Evolutionary conservation across 2,329 filamentous ascomycete species (phyloP).

Genomic region (Ophiostoma novo-ulmi): DNA sequence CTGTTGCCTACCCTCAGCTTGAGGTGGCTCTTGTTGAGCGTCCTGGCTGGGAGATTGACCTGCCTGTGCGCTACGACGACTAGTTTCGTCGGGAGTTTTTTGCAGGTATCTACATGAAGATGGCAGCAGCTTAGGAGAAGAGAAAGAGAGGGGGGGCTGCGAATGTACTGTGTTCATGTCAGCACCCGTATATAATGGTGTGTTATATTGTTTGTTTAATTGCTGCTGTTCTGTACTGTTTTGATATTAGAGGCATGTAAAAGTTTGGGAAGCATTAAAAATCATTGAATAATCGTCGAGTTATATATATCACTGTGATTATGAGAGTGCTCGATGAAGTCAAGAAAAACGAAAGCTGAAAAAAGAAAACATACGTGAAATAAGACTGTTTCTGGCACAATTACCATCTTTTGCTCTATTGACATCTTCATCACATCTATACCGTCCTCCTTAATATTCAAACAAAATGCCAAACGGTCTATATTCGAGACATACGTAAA

Average conservation of each 20-base stretch:
- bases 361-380: background rate
- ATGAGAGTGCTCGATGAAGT: background rate
- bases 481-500: background rate
- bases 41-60: constrained; percentile 74
- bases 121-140: no score
- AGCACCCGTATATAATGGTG: background rate
- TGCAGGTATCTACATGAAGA: no score
- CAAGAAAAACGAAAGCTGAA: background rate
- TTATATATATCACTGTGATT: background rate
- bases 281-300: background rate
- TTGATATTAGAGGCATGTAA: constrained; percentile 9
- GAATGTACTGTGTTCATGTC: background rate
- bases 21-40: constrained; percentile 88
- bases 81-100: background rate
- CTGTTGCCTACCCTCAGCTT: constrained; percentile 36
- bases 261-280: constrained; percentile 8
- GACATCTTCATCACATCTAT: no score
- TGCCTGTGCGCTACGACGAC: constrained; percentile 60
- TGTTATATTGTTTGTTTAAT: background rate
- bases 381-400: no score
- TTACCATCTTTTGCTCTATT: no score
- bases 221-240: background rate
- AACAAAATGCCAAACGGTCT: no score
- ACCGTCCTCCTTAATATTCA: no score
- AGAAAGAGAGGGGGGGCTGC: background rate